phyloP scores from a whole-genome alignment of 225 moss, liverwort and hornwort genomes.

The Thuidium tamariscinum region DNA sequence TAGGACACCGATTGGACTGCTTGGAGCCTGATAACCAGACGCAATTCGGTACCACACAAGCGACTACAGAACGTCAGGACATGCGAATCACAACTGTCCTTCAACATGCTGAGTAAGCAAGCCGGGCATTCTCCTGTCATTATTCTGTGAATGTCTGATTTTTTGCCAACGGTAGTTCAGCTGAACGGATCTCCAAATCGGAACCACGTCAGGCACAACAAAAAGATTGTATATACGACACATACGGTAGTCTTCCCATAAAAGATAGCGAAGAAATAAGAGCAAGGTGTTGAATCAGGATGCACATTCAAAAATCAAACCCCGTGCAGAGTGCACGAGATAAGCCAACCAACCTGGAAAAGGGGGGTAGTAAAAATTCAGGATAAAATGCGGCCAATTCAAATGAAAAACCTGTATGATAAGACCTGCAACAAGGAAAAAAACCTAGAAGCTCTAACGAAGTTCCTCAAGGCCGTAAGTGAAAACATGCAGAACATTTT shows the following conservation, averaged over 20 bases:
- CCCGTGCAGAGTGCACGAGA: background rate
- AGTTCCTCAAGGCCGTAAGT: background rate
- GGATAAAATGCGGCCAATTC: conserved; percentile 2
- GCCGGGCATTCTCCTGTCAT: background rate
- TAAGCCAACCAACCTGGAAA: conserved; percentile 3
- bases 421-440: conserved; percentile 16
- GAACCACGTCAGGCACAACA: background rate
- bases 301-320: conserved; percentile 17
- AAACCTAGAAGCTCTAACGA: conserved; percentile 4
- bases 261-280: background rate
- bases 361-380: background rate
- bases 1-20: too few relatives aligned
- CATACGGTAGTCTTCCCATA: background rate
- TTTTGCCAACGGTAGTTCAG: background rate
- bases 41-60: background rate
- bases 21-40: background rate
- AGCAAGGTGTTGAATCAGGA: background rate
- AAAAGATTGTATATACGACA: background rate
- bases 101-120: background rate
- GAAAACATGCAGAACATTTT: background rate
- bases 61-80: background rate
- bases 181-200: background rate
- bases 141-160: background rate
- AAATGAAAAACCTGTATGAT: conserved; percentile 12
- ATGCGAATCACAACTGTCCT: background rate